A percentile compares a stretch with the other conserved stretches of the same genome.
phyloP scores from a whole-genome alignment of 371 early-diverging fungal species.

The Circinella umbellata region DNA sequence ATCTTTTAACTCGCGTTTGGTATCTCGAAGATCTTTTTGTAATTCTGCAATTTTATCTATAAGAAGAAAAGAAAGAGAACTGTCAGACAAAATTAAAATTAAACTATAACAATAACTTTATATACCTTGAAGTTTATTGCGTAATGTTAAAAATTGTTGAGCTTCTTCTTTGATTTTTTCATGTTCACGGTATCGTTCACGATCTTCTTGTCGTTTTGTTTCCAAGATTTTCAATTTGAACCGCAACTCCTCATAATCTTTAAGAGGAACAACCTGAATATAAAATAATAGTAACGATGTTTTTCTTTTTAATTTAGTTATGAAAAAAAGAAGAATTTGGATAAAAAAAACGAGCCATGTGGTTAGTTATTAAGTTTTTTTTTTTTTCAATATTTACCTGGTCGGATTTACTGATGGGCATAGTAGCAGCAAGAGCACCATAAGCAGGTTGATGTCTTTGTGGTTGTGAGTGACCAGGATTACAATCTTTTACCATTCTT shows the following conservation, averaged over 20 bases:
- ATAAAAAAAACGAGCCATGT: too few relatives aligned
- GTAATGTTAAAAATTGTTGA: slow-evolving; percentile 68
- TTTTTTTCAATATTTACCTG: slow-evolving; percentile 24
- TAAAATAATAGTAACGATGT: background rate
- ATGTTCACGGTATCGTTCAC: slow-evolving; percentile 72
- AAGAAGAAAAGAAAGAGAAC: background rate
- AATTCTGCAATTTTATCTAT: slow-evolving; percentile 68
- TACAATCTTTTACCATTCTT: slow-evolving; percentile 9
- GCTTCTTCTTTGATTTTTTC: slow-evolving; percentile 79
- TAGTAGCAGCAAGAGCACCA: slow-evolving; percentile 38
- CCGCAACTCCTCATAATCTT: slow-evolving; percentile 84
- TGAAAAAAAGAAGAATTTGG: too few relatives aligned
- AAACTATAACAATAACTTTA: too few relatives aligned
- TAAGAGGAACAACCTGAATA: slow-evolving; percentile 52
- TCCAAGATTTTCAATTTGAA: slow-evolving; percentile 81
- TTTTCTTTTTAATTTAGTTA: background rate
- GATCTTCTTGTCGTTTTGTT: slow-evolving; percentile 81
- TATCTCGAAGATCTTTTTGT: slow-evolving; percentile 74
- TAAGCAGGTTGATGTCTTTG: slow-evolving; percentile 27
- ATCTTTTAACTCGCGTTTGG: slow-evolving; percentile 64
- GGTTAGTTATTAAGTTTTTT: too few relatives aligned
- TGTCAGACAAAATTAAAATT: background rate
- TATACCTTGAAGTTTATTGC: slow-evolving; percentile 69
- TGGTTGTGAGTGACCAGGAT: slow-evolving; percentile 4
- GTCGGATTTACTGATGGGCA: slow-evolving; percentile 49